Percentiles rank a stretch among this genome's conserved stretches.
phyloP scores from a whole-genome alignment of 2,329 filamentous ascomycete species.

The Aspergillus quadrilineatus region DNA sequence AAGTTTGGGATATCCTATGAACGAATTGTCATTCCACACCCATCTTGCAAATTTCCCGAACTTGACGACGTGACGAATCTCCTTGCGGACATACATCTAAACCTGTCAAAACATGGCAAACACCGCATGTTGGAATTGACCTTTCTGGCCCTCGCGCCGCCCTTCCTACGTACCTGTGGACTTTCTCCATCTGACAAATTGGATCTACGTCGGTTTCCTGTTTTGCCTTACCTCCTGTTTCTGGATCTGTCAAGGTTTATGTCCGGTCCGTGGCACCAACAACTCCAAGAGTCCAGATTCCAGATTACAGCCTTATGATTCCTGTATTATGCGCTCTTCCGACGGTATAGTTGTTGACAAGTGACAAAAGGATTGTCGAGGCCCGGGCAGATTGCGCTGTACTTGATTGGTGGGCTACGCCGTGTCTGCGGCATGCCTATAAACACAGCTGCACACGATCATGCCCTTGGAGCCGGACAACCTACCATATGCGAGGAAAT shows the following conservation, averaged over 20 bases:
- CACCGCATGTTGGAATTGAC: constrained; percentile 7
- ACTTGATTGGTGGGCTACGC: neutral
- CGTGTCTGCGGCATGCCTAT: too few relatives aligned
- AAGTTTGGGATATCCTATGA: constrained; percentile 91
- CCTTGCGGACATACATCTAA: constrained; percentile 22
- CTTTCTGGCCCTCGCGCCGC: constrained; percentile 6
- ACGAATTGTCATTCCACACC: constrained; percentile 2
- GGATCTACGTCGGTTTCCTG: constrained; percentile 14
- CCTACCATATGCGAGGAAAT: neutral
- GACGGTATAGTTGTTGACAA: constrained; percentile 1
- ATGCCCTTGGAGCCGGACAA: neutral
- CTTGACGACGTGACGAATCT: constrained; percentile 33
- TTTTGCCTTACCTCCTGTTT: constrained; percentile 17
- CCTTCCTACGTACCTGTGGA: constrained; percentile 7
- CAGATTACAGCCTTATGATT: constrained; percentile 6
- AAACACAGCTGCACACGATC: neutral
- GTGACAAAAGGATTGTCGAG: neutral
- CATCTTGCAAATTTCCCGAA: constrained; percentile 12
- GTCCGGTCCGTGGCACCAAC: neutral
- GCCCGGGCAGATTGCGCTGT: neutral
- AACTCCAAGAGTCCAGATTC: neutral
- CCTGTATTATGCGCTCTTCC: neutral
- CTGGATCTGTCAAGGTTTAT: constrained; percentile 6
- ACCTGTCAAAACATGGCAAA: constrained; percentile 12
- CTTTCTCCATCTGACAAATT: constrained; percentile 7